Conservation (phyloP, 148 eudicot species). For the Agrostemma githago region DNA sequence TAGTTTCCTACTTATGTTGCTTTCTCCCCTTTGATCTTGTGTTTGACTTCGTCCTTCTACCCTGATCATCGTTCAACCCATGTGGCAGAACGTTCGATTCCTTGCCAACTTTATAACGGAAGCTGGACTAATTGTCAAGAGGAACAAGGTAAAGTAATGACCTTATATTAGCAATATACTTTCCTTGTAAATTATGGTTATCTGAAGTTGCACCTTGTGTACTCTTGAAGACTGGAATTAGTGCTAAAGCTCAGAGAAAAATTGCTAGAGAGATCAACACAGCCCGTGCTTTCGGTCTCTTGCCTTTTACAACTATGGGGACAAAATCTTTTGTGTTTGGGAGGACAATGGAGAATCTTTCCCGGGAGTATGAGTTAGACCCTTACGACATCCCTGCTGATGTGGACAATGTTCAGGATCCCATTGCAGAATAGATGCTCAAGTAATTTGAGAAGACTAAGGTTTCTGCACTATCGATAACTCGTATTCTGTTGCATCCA, state of each 20-base stretch:
- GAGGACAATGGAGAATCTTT: constrained; percentile 60
- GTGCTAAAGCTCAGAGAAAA: constrained; percentile 94
- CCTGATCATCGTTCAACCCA: background rate
- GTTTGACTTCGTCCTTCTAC: background rate
- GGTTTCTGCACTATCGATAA: background rate
- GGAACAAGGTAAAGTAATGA: constrained; percentile 66
- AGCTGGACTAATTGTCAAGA: constrained; percentile 77
- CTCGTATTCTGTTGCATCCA: background rate
- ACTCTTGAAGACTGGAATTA: constrained; percentile 60
- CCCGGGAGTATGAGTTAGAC: constrained; percentile 47
- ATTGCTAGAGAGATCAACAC: constrained; percentile 93
- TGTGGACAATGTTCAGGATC: constrained; percentile 24
- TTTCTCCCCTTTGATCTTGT: background rate
- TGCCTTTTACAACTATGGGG: constrained; percentile 93
- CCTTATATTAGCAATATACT: background rate
- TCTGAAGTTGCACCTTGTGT: constrained; percentile 5
- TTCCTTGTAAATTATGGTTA: background rate
- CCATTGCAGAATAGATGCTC: constrained; percentile 22
- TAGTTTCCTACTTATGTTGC: background rate
- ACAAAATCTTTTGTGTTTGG: constrained; percentile 61
- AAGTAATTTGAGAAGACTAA: constrained; percentile 1
- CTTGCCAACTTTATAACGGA: constrained; percentile 91
- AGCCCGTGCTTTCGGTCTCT: constrained; percentile 81
- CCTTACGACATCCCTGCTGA: constrained; percentile 28
- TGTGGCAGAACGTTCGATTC: constrained; percentile 56